Conservation (phyloP, 176 grass and related monocot species). For the Chloris gayana region DNA sequence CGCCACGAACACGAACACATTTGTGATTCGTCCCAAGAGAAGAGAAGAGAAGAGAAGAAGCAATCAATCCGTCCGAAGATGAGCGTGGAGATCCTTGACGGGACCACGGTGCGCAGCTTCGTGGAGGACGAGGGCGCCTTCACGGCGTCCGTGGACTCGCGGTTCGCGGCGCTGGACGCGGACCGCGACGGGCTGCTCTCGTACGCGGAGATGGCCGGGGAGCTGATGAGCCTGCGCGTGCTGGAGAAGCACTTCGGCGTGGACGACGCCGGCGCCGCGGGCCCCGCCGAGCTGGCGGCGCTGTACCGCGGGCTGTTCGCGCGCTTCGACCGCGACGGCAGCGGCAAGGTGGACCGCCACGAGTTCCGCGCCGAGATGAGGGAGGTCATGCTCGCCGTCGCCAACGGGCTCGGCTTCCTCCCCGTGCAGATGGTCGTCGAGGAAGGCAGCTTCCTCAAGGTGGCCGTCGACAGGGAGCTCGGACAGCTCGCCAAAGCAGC, state of each 20-base stretch:
- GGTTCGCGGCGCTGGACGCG: slow-evolving; percentile 51
- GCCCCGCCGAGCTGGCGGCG: slow-evolving; percentile 19
- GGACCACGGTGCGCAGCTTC: slow-evolving; percentile 47
- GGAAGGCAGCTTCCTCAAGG: slow-evolving; percentile 76
- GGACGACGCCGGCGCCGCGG: slow-evolving; percentile 18
- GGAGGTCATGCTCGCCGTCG: slow-evolving; percentile 73
- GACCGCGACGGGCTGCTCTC: slow-evolving; percentile 55
- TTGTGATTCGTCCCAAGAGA: not conserved
- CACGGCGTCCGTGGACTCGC: slow-evolving; percentile 49
- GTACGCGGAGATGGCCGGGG: slow-evolving; percentile 52
- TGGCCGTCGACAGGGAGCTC: slow-evolving; percentile 60
- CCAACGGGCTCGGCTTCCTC: slow-evolving; percentile 52
- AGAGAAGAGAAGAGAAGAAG: no score
- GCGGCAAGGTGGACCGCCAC: slow-evolving; percentile 49
- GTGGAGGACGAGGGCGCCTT: slow-evolving; percentile 63
- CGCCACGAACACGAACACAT: not conserved
- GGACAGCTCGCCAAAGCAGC: slow-evolving; percentile 35
- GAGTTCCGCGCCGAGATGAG: slow-evolving; percentile 67
- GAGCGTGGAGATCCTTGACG: slow-evolving; percentile 68
- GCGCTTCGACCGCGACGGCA: slow-evolving; percentile 65
- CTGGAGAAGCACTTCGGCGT: slow-evolving; percentile 59
- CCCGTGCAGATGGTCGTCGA: slow-evolving; percentile 79
- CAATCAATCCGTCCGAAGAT: slow-evolving; percentile 14
- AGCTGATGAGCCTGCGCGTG: slow-evolving; percentile 61
- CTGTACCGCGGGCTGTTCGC: slow-evolving; percentile 57